Conservation (phyloP, 139 green algal genomes). For the Tetradesmus lagerheimii region DNA sequence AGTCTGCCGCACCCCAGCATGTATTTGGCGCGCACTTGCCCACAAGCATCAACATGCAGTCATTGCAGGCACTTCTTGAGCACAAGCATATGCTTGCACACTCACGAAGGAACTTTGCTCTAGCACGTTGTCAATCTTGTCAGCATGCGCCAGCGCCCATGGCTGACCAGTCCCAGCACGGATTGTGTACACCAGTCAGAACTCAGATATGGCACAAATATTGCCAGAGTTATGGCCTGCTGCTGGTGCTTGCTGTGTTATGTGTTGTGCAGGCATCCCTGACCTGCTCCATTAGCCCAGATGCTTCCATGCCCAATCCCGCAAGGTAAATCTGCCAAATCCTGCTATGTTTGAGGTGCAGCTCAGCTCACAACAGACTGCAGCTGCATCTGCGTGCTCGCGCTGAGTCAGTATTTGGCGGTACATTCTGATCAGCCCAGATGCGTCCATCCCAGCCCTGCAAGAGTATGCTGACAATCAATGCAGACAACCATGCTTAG, state of each 20-base stretch:
- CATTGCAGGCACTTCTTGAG: not conserved
- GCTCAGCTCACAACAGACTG: too few species aligned
- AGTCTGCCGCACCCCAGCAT: too few species aligned
- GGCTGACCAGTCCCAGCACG: not conserved
- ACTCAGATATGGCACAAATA: not conserved
- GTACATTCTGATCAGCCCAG: too few species aligned
- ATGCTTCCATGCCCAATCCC: slow-evolving; percentile 57
- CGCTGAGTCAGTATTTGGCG: too few species aligned
- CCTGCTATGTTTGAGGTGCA: not conserved
- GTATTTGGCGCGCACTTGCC: too few species aligned
- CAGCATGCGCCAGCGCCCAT: not conserved
- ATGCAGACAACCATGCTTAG: too few species aligned
- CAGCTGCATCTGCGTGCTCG: too few species aligned
- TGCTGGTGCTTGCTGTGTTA: not conserved
- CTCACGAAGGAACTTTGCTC: not conserved
- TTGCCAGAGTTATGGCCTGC: not conserved
- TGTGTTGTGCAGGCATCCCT: slow-evolving; percentile 69
- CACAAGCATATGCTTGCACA: not conserved
- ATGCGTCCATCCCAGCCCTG: too few species aligned
- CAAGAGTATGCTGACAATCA: too few species aligned
- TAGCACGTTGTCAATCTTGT: too few species aligned
- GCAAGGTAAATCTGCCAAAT: not conserved
- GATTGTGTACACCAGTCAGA: not conserved
- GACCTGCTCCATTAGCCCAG: slow-evolving; percentile 72
- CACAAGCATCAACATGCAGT: too few species aligned